These are phyloP conservation scores for Taxawa tesnikishii DNA, from an alignment of 2,329 filamentous ascomycete genomes.

Conservation along the genomic window DNA sequence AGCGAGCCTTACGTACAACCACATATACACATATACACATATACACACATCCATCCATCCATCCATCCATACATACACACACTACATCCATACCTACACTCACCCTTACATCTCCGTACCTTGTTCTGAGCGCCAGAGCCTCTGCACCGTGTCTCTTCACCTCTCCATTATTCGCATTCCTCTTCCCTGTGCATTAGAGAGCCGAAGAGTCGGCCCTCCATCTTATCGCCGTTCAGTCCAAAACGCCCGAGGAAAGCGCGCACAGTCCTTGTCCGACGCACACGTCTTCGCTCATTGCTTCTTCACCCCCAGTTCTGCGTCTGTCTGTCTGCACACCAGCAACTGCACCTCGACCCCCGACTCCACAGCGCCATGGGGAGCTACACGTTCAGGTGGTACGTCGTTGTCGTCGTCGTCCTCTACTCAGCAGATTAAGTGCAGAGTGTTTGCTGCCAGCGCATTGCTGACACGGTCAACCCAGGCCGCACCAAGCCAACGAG, in stretches of 20 bases:
- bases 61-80: slow-evolving; percentile 3
- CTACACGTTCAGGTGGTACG: slow-evolving; percentile 61
- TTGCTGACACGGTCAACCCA: slow-evolving; percentile 30
- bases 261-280: slow-evolving; percentile 2
- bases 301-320: neutral
- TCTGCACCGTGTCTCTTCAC: neutral
- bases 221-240: neutral
- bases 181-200: neutral
- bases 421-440: too few relatives aligned
- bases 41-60: too few relatives aligned
- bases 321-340: neutral
- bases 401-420: too few relatives aligned
- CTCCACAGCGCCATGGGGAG: slow-evolving; percentile 44
- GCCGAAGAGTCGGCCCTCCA: neutral
- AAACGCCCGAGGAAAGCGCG: neutral
- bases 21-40: too few relatives aligned
- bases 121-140: too few relatives aligned
- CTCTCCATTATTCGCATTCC: neutral
- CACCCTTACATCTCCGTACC: too few relatives aligned
- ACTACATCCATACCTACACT: slow-evolving; percentile 1
- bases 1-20: too few relatives aligned
- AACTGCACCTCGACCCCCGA: neutral
- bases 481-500: slow-evolving; percentile 72
- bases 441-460: too few relatives aligned
- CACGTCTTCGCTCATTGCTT: slow-evolving; percentile 1